Evolutionary conservation across 2,329 filamentous ascomycete genomes (phyloP), one percentile per base, ranked within the genome.

Genomic region (Lecanicillium sp.): DNA sequence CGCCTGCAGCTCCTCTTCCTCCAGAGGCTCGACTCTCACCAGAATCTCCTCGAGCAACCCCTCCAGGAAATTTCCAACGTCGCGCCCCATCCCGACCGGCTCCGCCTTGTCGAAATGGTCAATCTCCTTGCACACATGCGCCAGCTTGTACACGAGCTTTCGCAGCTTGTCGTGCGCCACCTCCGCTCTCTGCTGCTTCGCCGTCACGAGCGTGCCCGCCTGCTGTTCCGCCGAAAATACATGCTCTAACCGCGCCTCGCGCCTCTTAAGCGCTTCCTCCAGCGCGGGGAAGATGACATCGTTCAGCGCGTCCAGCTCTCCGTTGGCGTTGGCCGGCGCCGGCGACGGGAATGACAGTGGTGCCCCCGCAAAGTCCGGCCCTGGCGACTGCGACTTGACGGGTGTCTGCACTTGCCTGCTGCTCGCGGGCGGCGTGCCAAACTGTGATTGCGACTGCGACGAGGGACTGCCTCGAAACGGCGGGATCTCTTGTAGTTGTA

Each of bases 221-320:
- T 76, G 74, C 37, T n/a, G n/a, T n/a, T 48, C 45, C 7, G 27
- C 37, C n/a, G 44, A 36, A 41, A 48, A 41, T 3, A 19, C 30
- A 8, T 41, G 45, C 59, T 79, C 79, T 45, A 84, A 67, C 32
- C 78, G 73, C 54, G 77, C 76, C 61, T 81, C 78, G 45, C 93
- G 85, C 44, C 93, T 79, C 63, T 90, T 88, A 17, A 97, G 79
- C 7, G 93, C 90, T 56, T 93, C 87, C 66, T 95, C 90, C 2
- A 98, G 77, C 2, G 93, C 91, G 1, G 93, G 93, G 53, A 97
- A 83, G 30, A 98, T 88, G 43, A 98, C 91, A 56, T 91, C 88
- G 60, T 86, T 88, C 1, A 96, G 76, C 2, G 90, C 90, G 45
- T 94, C 93, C 19, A 95, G 77, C 50, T 94, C 86, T 11, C 78